Evolutionary conservation across 805 yeast species (phyloP), one percentile per base, ranked within the genome.

Genomic region (Candida ulmi): DNA sequence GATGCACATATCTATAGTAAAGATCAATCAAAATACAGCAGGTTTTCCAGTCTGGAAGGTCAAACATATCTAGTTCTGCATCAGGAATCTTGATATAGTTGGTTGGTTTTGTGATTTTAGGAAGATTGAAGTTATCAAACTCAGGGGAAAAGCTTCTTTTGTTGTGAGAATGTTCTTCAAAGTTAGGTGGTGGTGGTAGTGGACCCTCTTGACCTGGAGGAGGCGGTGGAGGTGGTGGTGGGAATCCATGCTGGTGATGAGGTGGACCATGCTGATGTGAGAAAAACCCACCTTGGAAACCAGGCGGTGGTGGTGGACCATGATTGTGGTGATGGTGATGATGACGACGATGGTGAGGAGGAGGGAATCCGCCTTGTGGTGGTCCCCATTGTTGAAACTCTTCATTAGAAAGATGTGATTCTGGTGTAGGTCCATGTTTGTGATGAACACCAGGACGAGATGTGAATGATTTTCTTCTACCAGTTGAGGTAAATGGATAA

Each of bases 1-100:
- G 60, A 38, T 68, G 65, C n/a, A 63, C 55, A 46, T 68, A 71
- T 30, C 66, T 51, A 47, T 66, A 71, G 44, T 58, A 70, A 8
- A 68, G 42, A 38, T 67, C 70, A 30, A 69, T 50, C 31, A 69
- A 44, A 3, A 51, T 42, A 28, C 54, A 55, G 2, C 66, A 52
- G 1, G 61, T 58, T 32, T 47, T 42, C 59, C 63, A 58, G 28
- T 57, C 42, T 4, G 76, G 76, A 8, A 70, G 48, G 8, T 66
- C 70, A 32, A 57, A 54, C 27, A 44, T 43, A 9, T 44, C 51
- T 8, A 67, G 46, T 19, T 60, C 62, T 11, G 50, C 48, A 29
- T 62, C 62, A 1, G 61, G 47, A 8, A 66, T 45, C 2, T 32
- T 21, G 23, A 54, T 52, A 21, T 31, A 46, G 3, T 45, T 17